Base-by-base conservation (phyloP, 2,329 filamentous ascomycete genomes). In the Samsoniella hepiali region DNA sequence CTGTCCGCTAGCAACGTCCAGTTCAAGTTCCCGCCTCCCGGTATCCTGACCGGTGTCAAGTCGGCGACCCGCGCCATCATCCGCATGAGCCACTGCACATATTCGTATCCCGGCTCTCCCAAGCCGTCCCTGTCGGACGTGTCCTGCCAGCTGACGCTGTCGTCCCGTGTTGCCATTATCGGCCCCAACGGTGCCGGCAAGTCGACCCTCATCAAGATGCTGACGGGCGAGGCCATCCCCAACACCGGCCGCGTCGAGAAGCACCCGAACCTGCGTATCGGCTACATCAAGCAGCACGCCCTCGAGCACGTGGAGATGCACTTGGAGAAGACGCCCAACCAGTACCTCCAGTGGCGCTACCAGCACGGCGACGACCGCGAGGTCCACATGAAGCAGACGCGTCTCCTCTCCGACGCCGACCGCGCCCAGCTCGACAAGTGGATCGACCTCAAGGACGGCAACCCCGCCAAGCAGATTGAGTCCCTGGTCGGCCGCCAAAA, bases 291-390 rank as follows among this genome's bases (percentile, higher is more conserved):
- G 82, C 95, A 99, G 81, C 95, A 99, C 77, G 95, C 95, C 51
- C 84, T 99, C 13, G 95, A 99, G 82, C 95, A 99, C 86, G 95
- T 99, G 11, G 94, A 99, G 80, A 97, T 97, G 94, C 95, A 99
- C 74, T 82, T 98, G 70, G 95, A 99, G 79, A 99, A 99, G 86
- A 99, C 95, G 0, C 95, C 95, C 47, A 98, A 97, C 76, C 95
- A 99, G 79, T 99, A 99, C 74, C 85, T 99, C 40, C 95, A 98
- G 79, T 99, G 95, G 95, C 91, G 95, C 71, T 99, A 98, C 74
- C 91, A 91, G 71, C 92, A 98, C 73, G 95, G 95, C 73, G 95
- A 98, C 70, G 95, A 99, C 72, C 91, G 95, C 58, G 95, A 99
- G 76, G 94, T 98, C 47, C 86, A 96, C 77, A 88, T 99, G 87